Conservation (phyloP, 2,329 filamentous ascomycete genomes). For the Atkinsonella texensis region DNA sequence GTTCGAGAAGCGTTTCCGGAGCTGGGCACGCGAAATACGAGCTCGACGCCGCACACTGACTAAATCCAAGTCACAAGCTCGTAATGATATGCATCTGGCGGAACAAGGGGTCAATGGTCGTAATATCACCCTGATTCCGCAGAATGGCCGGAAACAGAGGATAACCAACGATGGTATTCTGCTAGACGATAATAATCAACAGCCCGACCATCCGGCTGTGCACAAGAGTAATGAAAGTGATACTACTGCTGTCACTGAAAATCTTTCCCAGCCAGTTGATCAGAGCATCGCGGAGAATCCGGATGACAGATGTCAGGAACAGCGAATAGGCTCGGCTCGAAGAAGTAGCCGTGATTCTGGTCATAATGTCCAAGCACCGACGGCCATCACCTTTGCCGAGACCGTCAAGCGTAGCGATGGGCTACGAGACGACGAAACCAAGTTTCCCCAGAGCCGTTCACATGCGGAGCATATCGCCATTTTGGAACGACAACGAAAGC, state of each 20-base stretch:
- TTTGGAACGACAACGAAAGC: slow-evolving; percentile 69
- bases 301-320: neutral
- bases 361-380: slow-evolving; percentile 9
- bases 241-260: slow-evolving; percentile 18
- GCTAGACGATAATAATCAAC: slow-evolving; percentile 28
- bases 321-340: neutral
- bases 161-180: slow-evolving; percentile 50
- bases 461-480: slow-evolving; percentile 81
- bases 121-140: slow-evolving; percentile 54
- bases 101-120: slow-evolving; percentile 55
- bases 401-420: slow-evolving; percentile 50
- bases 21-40: slow-evolving; percentile 64
- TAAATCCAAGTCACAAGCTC: slow-evolving; percentile 44
- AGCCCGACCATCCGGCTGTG: slow-evolving; percentile 9
- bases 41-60: slow-evolving; percentile 51
- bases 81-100: slow-evolving; percentile 31
- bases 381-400: slow-evolving; percentile 54
- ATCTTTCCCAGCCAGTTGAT: slow-evolving; percentile 4
- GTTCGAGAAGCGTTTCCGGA: slow-evolving; percentile 94
- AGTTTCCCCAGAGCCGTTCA: slow-evolving; percentile 37
- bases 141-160: slow-evolving; percentile 38
- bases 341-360: slow-evolving; percentile 2
- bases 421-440: slow-evolving; percentile 33
- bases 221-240: slow-evolving; percentile 27
- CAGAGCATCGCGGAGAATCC: slow-evolving; percentile 3